phyloP scores from a whole-genome alignment of 106 monocot genomes.

The Apostasia ramifera region DNA sequence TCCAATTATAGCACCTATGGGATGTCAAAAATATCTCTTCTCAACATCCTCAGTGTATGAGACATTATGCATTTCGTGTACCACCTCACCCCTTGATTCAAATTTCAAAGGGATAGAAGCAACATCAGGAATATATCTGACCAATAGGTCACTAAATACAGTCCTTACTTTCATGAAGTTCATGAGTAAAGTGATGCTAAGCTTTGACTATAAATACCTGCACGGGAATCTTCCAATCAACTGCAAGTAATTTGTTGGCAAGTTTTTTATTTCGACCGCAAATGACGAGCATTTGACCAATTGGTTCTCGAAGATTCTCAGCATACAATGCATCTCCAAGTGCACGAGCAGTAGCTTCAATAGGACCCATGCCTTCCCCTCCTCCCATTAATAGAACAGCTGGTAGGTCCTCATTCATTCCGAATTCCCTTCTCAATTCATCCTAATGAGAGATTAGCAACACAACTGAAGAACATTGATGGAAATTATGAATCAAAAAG shows the following conservation, averaged over 20 bases:
- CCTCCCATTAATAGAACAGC: conserved; percentile 96
- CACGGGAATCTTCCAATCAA: conserved; percentile 90
- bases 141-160: too few species aligned
- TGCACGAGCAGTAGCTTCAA: conserved; percentile 87
- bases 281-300: conserved; percentile 82
- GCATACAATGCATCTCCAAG: conserved; percentile 66
- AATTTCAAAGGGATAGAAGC: too few species aligned
- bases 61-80: too few species aligned
- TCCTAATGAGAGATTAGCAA: conserved; percentile 27
- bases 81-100: too few species aligned
- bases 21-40: too few species aligned
- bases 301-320: conserved; percentile 53
- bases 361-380: conserved; percentile 99
- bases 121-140: too few species aligned
- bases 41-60: too few species aligned
- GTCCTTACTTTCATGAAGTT: too few species aligned
- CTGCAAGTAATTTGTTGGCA: conserved; percentile 43
- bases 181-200: background rate
- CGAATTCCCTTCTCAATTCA: conserved; percentile 73
- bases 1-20: too few species aligned
- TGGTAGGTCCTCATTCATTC: conserved; percentile 85
- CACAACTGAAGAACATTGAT: conserved; percentile 7
- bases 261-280: conserved; percentile 92
- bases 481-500: background rate
- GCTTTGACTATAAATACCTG: conserved; percentile 38